Percentiles rank a stretch among this genome's conserved stretches.
Conservation (phyloP, 2,329 filamentous ascomycete species). For the Calonectria hawksworthii region DNA sequence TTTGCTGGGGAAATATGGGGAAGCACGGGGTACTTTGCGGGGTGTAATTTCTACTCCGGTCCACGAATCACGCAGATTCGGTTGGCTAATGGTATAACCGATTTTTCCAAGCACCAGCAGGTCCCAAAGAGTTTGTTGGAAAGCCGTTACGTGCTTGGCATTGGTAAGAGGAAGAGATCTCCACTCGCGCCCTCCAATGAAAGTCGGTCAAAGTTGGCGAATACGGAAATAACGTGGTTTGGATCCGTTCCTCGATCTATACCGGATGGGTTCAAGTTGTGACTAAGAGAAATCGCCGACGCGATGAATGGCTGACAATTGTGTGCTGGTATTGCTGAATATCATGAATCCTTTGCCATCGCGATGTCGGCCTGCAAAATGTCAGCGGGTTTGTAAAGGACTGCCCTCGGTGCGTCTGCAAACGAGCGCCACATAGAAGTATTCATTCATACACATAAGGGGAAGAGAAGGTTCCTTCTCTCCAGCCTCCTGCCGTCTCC, state of each 20-base stretch:
- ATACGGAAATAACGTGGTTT: not conserved
- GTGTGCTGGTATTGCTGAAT: not conserved
- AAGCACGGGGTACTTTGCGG: slow-evolving; percentile 2
- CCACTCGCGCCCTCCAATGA: slow-evolving; percentile 1
- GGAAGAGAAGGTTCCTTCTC: no score
- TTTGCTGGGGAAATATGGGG: slow-evolving; percentile 2
- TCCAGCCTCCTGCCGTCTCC: no score
- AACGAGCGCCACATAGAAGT: no score
- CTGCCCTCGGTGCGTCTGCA: no score
- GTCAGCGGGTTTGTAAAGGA: no score
- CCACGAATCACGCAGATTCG: slow-evolving; percentile 1
- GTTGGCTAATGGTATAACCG: slow-evolving; percentile 2
- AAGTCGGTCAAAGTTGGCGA: not conserved
- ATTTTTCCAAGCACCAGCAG: not conserved
- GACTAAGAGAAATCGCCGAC: not conserved
- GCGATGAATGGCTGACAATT: not conserved
- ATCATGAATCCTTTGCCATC: not conserved
- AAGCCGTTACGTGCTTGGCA: slow-evolving; percentile 6
- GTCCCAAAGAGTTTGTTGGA: not conserved
- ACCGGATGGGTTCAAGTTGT: not conserved
- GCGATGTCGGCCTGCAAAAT: not conserved
- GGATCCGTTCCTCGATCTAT: not conserved
- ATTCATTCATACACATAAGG: no score
- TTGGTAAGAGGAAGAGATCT: not conserved
- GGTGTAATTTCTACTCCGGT: not conserved